phyloP scores from a whole-genome alignment of 306 rosid genomes.

The Sindora glabra region DNA sequence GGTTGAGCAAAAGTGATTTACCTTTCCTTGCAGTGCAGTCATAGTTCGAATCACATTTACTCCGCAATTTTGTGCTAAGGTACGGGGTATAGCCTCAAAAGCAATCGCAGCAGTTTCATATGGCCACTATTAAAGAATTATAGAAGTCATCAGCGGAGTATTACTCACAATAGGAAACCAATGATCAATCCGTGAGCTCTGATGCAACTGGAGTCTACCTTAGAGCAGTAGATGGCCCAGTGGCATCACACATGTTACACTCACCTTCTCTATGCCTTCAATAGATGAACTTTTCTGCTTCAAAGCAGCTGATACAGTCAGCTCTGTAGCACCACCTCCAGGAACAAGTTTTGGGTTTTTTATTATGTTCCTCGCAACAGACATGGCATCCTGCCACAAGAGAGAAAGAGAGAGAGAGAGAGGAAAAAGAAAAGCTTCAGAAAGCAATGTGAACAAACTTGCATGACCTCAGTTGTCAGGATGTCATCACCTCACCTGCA shows the following conservation, averaged over 20 bases:
- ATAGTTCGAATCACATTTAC: slow-evolving; percentile 90
- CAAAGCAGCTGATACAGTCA: slow-evolving; percentile 85
- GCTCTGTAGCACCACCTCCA: slow-evolving; percentile 96
- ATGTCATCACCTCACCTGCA: slow-evolving; percentile 48
- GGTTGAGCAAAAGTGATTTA: slow-evolving; percentile 17
- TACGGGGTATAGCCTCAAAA: slow-evolving; percentile 95
- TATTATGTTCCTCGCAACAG: slow-evolving; percentile 81
- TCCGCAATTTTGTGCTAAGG: slow-evolving; percentile 97
- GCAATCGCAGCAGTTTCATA: slow-evolving; percentile 99
- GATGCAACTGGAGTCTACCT: neutral
- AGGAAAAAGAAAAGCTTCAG: slow-evolving; percentile 29
- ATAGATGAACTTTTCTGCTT: slow-evolving; percentile 95
- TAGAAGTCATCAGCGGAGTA: slow-evolving; percentile 8
- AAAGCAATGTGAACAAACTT: neutral
- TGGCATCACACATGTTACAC: neutral
- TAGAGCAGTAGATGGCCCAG: neutral
- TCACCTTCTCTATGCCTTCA: slow-evolving; percentile 94
- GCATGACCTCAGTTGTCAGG: neutral
- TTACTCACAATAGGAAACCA: neutral
- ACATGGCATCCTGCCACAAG: slow-evolving; percentile 80
- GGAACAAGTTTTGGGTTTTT: slow-evolving; percentile 92
- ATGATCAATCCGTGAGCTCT: neutral
- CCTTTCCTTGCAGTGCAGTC: slow-evolving; percentile 97
- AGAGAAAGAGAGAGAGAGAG: too few species aligned
- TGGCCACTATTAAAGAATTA: slow-evolving; percentile 72